Evolutionary conservation across 1,284 basidiomycete species (phyloP), one percentile per base, ranked within the genome.

Genomic region (Ganoderma leucocontextum): DNA sequence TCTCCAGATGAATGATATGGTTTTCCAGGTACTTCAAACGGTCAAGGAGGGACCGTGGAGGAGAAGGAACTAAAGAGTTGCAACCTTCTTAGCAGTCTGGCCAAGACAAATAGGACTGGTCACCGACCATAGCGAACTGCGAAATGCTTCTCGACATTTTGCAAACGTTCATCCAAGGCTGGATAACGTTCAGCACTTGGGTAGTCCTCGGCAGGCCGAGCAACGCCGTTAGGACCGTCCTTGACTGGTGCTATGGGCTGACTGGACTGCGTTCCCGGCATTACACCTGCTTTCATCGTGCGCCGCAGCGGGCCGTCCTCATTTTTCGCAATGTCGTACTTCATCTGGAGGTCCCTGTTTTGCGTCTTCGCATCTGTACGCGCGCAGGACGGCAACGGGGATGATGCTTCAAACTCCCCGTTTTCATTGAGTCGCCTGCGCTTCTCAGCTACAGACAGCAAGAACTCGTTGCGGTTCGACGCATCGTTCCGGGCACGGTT

Each of bases 301-400:
- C 88, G 83, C 42, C 86, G 83, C 53, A 94, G 79, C 0, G 92
- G 92, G 0, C 92, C 92, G 49, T 91, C 91, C 65, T 90, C 90
- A 70, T 94, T 93, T 78, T 89, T 92, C 33, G 90, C 90, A 67
- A 94, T 91, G 76, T 94, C 92, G 71, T 93, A 94, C 77, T 91
- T 92, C 84, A 94, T 93, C 76, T 94, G 93, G 0, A 87, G 79
- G 66, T 93, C 90, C 61, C 93, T 82, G 75, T 94, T 87, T 42
- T 93, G 81, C 0, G 84, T 80, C 75, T 88, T 91, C 35, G 92
- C 90, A 70, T 93, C 91, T 2, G 87, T 86, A 4, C 92, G 87
- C 17, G 92, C 92, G 72, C 91, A 93, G 7, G 91, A 91, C 2
- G 83, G 63, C 39, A 66, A 62, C 0, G 64, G 29, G 4, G 74